Conservation (phyloP, 2,329 filamentous ascomycete genomes). For the Coniochaeta sp. region DNA sequence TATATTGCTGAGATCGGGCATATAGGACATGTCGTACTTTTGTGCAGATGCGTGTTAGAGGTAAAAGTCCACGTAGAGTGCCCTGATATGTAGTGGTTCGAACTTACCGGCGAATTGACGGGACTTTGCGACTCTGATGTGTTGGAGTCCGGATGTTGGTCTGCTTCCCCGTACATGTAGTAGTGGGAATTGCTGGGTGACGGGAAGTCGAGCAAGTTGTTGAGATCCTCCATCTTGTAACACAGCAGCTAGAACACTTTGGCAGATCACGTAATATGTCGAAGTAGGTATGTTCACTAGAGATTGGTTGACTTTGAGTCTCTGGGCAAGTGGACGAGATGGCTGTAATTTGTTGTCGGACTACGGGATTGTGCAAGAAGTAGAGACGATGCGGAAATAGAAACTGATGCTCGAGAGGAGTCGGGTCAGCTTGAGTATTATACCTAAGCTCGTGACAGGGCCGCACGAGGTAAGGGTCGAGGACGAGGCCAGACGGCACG, state of each 20-base stretch:
- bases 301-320: background rate
- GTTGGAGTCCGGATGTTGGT: conserved; percentile 25
- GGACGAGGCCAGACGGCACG: background rate
- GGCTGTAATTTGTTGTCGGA: background rate
- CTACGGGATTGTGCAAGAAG: background rate
- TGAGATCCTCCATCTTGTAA: conserved; percentile 22
- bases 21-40: conserved; percentile 24
- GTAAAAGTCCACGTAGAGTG: background rate
- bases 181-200: conserved; percentile 23
- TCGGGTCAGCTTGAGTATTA: background rate
- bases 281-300: background rate
- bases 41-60: background rate
- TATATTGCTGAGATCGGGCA: conserved; percentile 17
- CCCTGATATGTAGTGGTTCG: background rate
- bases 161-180: conserved; percentile 26
- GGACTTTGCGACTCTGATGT: conserved; percentile 29
- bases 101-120: conserved; percentile 26
- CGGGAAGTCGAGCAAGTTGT: conserved; percentile 20
- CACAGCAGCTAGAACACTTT: background rate
- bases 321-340: background rate
- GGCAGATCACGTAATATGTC: background rate
- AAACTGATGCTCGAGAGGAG: background rate
- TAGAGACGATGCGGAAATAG: background rate
- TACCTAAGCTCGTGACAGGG: background rate
- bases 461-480: background rate